Conservation (phyloP, 2,329 filamentous ascomycete species). For the Karstenula rhodostoma region DNA sequence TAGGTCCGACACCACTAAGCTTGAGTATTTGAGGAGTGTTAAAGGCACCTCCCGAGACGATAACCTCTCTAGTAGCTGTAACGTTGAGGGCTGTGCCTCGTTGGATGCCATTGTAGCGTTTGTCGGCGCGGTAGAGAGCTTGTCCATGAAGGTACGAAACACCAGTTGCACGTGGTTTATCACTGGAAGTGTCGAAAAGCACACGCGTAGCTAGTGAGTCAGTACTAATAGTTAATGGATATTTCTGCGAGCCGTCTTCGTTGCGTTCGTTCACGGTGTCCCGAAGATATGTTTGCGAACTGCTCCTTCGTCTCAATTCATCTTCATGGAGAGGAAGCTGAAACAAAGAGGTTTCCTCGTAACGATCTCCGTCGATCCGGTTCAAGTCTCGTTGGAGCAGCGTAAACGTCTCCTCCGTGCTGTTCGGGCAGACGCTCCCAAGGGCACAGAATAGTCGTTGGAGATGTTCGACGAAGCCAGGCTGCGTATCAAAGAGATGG, state of each 20-base stretch:
- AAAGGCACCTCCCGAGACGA: conserved; percentile 57
- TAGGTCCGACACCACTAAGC: conserved; percentile 67
- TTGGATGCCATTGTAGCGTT: conserved; percentile 5
- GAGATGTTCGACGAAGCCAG: conserved; percentile 3
- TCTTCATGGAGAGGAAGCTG: conserved; percentile 62
- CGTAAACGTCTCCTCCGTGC: conserved; percentile 6
- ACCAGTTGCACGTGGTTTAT: conserved; percentile 55
- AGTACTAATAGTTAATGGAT: conserved; percentile 41
- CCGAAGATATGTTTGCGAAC: conserved; percentile 62
- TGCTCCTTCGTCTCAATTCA: conserved; percentile 48
- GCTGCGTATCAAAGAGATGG: neutral
- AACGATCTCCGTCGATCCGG: conserved; percentile 36
- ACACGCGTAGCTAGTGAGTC: conserved; percentile 12
- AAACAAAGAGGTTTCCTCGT: conserved; percentile 57
- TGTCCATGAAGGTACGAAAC: conserved; percentile 60
- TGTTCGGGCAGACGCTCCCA: conserved; percentile 6
- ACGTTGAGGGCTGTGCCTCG: neutral
- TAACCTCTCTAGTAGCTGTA: conserved; percentile 17
- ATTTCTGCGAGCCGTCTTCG: conserved; percentile 57
- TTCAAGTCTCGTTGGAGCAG: conserved; percentile 11
- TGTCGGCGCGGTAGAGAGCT: conserved; percentile 50
- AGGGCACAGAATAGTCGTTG: neutral
- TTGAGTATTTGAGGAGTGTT: conserved; percentile 69
- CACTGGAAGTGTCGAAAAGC: conserved; percentile 7
- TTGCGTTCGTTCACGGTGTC: conserved; percentile 55